These are phyloP conservation scores for Earliella scabrosa DNA, from an alignment of 1,284 basidiomycete species.

Conservation along the genomic window DNA sequence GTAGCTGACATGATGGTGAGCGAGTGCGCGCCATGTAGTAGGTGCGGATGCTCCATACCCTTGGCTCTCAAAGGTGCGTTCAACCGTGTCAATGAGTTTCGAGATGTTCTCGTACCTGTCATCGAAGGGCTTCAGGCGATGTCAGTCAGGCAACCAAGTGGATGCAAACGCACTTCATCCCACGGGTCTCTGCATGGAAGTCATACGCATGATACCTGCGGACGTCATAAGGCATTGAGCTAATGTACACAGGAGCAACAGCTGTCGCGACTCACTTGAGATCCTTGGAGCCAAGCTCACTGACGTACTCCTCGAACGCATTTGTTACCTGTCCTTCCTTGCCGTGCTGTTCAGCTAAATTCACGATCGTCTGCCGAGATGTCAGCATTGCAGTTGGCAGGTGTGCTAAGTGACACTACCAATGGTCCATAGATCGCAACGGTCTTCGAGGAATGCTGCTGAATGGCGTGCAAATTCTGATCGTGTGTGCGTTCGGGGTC, in stretches of 20 bases:
- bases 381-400: no score
- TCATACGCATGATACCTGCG: conserved; percentile 75
- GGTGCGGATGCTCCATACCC: conserved; percentile 53
- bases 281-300: conserved; percentile 63
- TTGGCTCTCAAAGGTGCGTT: conserved; percentile 76
- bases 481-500: conserved; percentile 72
- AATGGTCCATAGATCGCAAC: conserved; percentile 77
- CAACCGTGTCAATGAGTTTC: conserved; percentile 73
- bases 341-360: conserved; percentile 90
- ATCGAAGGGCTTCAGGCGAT: not conserved
- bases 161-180: conserved; percentile 75
- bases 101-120: conserved; percentile 87
- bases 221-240: not conserved
- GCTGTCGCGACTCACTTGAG: conserved; percentile 53
- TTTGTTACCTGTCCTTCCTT: conserved; percentile 85
- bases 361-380: conserved; percentile 83
- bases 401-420: no score
- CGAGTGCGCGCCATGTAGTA: not conserved
- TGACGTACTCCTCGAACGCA: conserved; percentile 76
- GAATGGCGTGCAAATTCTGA: conserved; percentile 75
- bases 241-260: not conserved
- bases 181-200: conserved; percentile 89
- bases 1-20: conserved; percentile 52
- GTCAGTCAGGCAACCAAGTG: not conserved
- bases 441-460: conserved; percentile 77